Conservation (phyloP, 1,284 basidiomycete species). For the Naganishia liquefaciens region DNA sequence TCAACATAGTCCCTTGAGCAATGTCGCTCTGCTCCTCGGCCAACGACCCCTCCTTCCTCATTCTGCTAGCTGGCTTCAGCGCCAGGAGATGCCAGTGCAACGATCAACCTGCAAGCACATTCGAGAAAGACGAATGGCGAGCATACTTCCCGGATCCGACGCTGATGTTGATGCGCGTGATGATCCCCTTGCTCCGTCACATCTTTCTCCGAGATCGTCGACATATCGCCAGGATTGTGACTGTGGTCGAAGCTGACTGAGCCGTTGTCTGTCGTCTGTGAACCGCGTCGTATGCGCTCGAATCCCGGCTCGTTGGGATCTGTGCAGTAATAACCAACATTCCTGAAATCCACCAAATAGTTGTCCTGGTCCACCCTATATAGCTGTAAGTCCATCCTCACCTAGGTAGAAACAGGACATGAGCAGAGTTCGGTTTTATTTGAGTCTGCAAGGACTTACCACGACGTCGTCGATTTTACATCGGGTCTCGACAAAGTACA, state of each 20-base stretch:
- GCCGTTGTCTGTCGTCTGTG: slow-evolving; percentile 34
- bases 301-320: slow-evolving; percentile 58
- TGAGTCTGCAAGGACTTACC: slow-evolving; percentile 59
- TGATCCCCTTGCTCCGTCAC: slow-evolving; percentile 15
- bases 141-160: slow-evolving; percentile 75
- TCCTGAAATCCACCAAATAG: slow-evolving; percentile 97
- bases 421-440: not conserved
- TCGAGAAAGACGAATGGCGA: slow-evolving; percentile 95
- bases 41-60: too few relatives aligned
- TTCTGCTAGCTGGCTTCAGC: slow-evolving; percentile 7
- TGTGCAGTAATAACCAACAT: slow-evolving; percentile 78
- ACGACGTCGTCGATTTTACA: slow-evolving; percentile 86
- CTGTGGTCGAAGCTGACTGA: slow-evolving; percentile 43
- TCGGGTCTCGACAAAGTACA: slow-evolving; percentile 94
- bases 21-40: too few relatives aligned
- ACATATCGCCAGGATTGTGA: slow-evolving; percentile 8
- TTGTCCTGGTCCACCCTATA: slow-evolving; percentile 95
- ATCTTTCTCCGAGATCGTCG: slow-evolving; percentile 18
- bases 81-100: slow-evolving; percentile 53
- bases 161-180: slow-evolving; percentile 23
- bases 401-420: slow-evolving; percentile 55
- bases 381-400: slow-evolving; percentile 94
- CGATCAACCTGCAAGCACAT: slow-evolving; percentile 70
- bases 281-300: slow-evolving; percentile 68
- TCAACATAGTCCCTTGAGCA: too few relatives aligned